These are phyloP conservation scores for Candida anutae DNA, from an alignment of 1,139 yeast genomes.

Conservation along the genomic window DNA sequence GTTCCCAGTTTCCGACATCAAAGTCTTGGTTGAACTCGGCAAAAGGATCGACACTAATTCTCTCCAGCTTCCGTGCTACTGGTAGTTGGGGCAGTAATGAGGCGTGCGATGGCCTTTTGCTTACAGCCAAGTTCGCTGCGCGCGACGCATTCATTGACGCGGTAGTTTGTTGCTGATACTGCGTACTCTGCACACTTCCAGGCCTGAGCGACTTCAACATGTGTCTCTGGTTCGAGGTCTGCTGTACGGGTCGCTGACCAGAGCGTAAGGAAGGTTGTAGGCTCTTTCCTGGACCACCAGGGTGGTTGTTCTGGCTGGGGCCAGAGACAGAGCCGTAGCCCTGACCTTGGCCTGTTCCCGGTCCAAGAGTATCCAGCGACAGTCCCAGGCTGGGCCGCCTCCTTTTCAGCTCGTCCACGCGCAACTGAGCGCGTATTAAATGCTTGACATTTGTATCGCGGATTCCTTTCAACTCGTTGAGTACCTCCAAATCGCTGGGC, in stretches of 20 bases:
- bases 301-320: not conserved
- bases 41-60: constrained; percentile 21
- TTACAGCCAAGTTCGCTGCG: constrained; percentile 45
- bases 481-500: constrained; percentile 34
- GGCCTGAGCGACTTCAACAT: constrained; percentile 35
- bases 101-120: constrained; percentile 9
- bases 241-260: constrained; percentile 1
- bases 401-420: constrained; percentile 31
- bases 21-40: constrained; percentile 42
- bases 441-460: constrained; percentile 46
- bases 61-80: constrained; percentile 7
- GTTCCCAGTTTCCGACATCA: constrained; percentile 21
- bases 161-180: constrained; percentile 10
- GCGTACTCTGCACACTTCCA: constrained; percentile 4
- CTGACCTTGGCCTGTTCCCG: not conserved
- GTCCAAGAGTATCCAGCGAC: constrained; percentile 1
- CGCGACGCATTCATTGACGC: constrained; percentile 20
- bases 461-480: constrained; percentile 40
- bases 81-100: constrained; percentile 6
- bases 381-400: constrained; percentile 7
- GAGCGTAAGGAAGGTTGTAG: not conserved
- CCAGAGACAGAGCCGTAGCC: not conserved
- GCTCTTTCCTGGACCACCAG: not conserved
- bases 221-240: constrained; percentile 9
- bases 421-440: constrained; percentile 36